Conservation (phyloP, 345 rosid species). For the Eucalyptus albens region DNA sequence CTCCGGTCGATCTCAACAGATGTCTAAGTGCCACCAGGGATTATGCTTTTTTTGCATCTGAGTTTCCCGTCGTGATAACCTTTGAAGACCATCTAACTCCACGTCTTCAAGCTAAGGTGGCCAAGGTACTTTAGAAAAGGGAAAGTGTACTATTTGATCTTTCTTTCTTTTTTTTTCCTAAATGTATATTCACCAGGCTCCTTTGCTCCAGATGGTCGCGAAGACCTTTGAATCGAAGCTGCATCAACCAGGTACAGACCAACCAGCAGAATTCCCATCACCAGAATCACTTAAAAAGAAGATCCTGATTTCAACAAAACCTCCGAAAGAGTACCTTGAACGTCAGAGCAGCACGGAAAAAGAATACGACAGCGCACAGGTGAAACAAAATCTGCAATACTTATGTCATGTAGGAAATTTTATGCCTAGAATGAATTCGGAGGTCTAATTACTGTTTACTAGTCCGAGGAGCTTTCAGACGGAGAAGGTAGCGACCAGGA, state of each 20-base stretch:
- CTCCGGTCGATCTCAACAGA: constrained; percentile 43
- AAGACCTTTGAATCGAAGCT: constrained; percentile 34
- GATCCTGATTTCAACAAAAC: constrained; percentile 75
- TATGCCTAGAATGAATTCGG: not conserved
- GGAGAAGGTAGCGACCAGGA: constrained; percentile 2
- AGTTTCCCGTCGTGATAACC: constrained; percentile 77
- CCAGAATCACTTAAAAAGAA: constrained; percentile 48
- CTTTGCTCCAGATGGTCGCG: constrained; percentile 34
- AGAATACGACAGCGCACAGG: not conserved
- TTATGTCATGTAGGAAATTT: not conserved
- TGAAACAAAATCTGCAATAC: not conserved
- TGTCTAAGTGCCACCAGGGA: constrained; percentile 52
- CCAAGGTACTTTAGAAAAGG: constrained; percentile 23
- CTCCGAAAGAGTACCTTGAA: constrained; percentile 66
- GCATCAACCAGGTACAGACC: constrained; percentile 17
- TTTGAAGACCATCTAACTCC: constrained; percentile 69
- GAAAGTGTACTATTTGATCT: not conserved
- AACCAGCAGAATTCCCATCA: constrained; percentile 40
- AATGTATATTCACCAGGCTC: not conserved
- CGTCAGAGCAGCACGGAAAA: not conserved
- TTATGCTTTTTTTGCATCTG: constrained; percentile 46
- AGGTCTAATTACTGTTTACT: not conserved
- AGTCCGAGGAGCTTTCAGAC: constrained; percentile 14
- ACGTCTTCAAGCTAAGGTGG: constrained; percentile 58
- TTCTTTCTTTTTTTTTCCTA: not conserved